Base-by-base conservation (phyloP, 352 stramenopile genomes). In the Phytophthora vignae region DNA sequence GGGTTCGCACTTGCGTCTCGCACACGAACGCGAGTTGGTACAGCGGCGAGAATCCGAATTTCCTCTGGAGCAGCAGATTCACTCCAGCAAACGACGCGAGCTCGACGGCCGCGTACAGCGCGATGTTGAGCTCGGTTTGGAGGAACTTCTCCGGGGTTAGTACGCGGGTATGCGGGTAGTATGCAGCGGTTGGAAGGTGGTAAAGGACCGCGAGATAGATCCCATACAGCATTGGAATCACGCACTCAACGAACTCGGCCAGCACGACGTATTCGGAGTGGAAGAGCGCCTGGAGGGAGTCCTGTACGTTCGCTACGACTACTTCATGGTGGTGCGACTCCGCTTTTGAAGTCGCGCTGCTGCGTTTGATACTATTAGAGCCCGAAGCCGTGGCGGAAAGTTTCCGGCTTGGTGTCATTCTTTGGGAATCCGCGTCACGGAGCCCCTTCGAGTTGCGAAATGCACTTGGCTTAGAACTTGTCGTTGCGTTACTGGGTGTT, bases 21-120 rank as follows among this genome's bases (percentile, higher is more conserved):
- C 84, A 57, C 21, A 84, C 75, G 31, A 87, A 84, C 1, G 68
- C 79, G 1, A 87, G 60, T 21, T 75, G 62, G 52, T 80, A 77
- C 1, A 79, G 8, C 17, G 67, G 60, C 3, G 60, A 71, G 27
- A 77, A 76, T 0, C 56, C 64, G 40, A 83, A 77, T 21, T 55
- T 58, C 0, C 52, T 25, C 19, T 64, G 55, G 19, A 80, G 29
- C 6, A 68, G 6, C 8, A 68, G 9, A 10, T 38, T 49, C 36
- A 68, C 12, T 1, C 15, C 38, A 7, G 22, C 15, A 14, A 83
- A 55, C 17, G 73, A 76, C 1, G 61, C n/a, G 2, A 77, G 15
- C 52, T 81, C 73, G 4, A 79, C 22, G 1, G 67, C 6, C 6
- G 67, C 66, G 25, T 76, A 76, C 19, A 76, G 60, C 2, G 67